Conservation (phyloP, 805 yeast genomes). For the Candida michaelii region DNA sequence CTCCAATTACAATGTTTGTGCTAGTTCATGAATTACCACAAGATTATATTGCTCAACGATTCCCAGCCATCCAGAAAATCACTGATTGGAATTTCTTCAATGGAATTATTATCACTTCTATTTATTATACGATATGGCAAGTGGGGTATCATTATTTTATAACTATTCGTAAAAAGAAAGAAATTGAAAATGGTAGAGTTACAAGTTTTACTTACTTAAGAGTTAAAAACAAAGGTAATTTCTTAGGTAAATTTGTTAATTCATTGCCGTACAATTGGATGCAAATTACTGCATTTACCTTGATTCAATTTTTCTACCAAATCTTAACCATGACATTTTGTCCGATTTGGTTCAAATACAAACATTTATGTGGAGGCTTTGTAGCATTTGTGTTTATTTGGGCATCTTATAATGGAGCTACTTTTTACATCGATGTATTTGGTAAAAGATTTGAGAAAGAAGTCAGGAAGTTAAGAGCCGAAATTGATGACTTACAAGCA, state of each 20-base stretch:
- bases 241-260: constrained; percentile 76
- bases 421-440: constrained; percentile 87
- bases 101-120: constrained; percentile 75
- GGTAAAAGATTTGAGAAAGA: constrained; percentile 90
- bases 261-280: constrained; percentile 74
- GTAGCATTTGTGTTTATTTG: constrained; percentile 69
- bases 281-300: constrained; percentile 84
- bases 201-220: constrained; percentile 87
- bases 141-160: constrained; percentile 86
- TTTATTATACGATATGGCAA: constrained; percentile 89
- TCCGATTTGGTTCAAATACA: constrained; percentile 81
- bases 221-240: constrained; percentile 61
- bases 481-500: constrained; percentile 63
- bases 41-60: constrained; percentile 54
- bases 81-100: constrained; percentile 65
- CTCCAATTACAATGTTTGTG: constrained; percentile 84
- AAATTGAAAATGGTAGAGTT: constrained; percentile 80
- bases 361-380: constrained; percentile 64
- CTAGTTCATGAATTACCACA: constrained; percentile 74
- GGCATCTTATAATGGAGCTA: constrained; percentile 92
- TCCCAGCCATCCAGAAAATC: constrained; percentile 76
- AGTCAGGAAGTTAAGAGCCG: constrained; percentile 66
- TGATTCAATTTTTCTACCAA: constrained; percentile 86
- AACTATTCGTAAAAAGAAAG: constrained; percentile 72
- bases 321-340: constrained; percentile 82